Base-by-base conservation (phyloP, 1,139 yeast species). In the Candida pseudoviswanathii region DNA sequence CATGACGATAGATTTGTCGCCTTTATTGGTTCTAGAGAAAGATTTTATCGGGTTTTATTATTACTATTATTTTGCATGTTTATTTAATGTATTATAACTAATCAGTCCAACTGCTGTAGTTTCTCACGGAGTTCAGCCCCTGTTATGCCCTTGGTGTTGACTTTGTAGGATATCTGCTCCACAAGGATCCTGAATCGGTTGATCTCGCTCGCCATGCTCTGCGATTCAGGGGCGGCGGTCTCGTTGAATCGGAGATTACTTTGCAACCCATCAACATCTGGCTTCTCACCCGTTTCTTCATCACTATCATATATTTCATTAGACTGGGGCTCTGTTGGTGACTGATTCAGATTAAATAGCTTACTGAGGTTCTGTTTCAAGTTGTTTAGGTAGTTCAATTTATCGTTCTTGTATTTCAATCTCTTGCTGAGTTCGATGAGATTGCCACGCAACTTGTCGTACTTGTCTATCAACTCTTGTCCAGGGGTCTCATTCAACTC, bases 121-220 rank as follows among this genome's bases (percentile, higher is more conserved):
- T 49, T 46, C 10, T 44, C 48, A 24, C 47, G 24, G 11, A 51
- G 21, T 5, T 49, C 51, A 6, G 30, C 9, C 3, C 39, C 43
- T n/a, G 47, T 27, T 8, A 43, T 29, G 21, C 31, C 42, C 4
- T 36, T 44, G 2, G 41, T 6, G 10, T 44, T 56, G 30, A 59
- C 51, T 47, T 56, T 56, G 48, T 58, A 52, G 25, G 55, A 51
- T 9, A 67, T 34, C 49, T 66, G 68, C 50, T 72, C 77, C 42
- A 68, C 70, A 32, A 73, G 58, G 2, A 70, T 59, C 34, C 66
- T 58, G 48, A 73, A 73, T 50, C 65, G 62, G 40, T 60, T 63
- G 30, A 71, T 55, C 50, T 72, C 74, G 26, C 51, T 51, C 3
- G 47, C 43, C 29, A 66, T 44, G 5, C 29, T 53, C 16, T 44